phyloP scores from a whole-genome alignment of 108 stramenopile genomes.

The Fistulifera pelliculosa region DNA sequence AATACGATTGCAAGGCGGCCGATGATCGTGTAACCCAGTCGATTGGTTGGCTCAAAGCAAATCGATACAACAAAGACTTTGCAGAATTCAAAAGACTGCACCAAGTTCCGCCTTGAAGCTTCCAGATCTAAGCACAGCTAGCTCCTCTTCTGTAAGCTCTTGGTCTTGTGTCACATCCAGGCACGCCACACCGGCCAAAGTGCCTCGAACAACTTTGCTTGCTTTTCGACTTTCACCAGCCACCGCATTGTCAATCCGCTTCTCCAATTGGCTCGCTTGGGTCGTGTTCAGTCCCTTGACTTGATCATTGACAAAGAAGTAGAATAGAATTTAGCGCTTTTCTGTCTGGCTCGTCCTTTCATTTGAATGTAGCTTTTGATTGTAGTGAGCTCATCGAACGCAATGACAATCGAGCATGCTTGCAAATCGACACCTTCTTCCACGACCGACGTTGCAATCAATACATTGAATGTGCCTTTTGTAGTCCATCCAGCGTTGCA shows the following conservation, averaged over 20 bases:
- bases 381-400: slow-evolving; percentile 36
- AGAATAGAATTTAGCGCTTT: slow-evolving; percentile 46
- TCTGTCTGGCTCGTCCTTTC: slow-evolving; percentile 55
- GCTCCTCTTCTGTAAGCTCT: slow-evolving; percentile 12
- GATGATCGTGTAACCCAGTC: slow-evolving; percentile 33
- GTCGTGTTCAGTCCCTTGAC: background rate
- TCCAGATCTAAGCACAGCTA: slow-evolving; percentile 26
- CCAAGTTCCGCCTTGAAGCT: slow-evolving; percentile 12
- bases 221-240: too few relatives aligned
- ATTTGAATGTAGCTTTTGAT: slow-evolving; percentile 60
- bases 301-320: slow-evolving; percentile 25
- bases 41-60: slow-evolving; percentile 35
- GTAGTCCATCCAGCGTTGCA: slow-evolving; percentile 28
- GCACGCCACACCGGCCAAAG: too few relatives aligned
- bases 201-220: too few relatives aligned
- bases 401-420: slow-evolving; percentile 52
- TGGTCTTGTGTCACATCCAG: background rate
- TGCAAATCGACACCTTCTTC: slow-evolving; percentile 65
- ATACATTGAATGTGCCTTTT: slow-evolving; percentile 33
- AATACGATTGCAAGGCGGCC: slow-evolving; percentile 21
- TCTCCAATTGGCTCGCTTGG: too few relatives aligned
- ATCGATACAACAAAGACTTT: slow-evolving; percentile 47
- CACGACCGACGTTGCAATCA: slow-evolving; percentile 58
- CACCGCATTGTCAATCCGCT: too few relatives aligned
- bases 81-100: slow-evolving; percentile 33